Conservation (phyloP, 2,329 filamentous ascomycete genomes). For the Ophiostoma sp. region DNA sequence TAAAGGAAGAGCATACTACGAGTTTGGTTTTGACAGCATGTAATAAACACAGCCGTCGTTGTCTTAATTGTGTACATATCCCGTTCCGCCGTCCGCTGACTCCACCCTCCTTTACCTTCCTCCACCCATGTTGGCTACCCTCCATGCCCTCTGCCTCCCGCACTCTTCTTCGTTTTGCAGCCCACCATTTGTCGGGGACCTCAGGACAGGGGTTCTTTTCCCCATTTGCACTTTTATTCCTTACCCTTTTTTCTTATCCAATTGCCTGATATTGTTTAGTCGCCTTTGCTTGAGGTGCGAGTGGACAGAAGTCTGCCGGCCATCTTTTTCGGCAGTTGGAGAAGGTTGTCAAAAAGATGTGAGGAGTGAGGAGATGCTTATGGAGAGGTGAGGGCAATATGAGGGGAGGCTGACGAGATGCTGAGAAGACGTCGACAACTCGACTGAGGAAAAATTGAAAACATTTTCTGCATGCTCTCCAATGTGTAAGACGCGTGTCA, state of each 20-base stretch:
- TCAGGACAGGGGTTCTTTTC: not conserved
- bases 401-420: no score
- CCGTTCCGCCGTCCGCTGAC: not conserved
- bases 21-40: no score
- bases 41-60: not conserved
- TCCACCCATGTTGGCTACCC: not conserved
- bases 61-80: constrained; percentile 6
- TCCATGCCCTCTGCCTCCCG: not conserved
- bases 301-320: not conserved
- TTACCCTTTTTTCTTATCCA: not conserved
- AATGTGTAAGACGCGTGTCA: constrained; percentile 17
- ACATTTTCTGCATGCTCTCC: not conserved
- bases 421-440: not conserved
- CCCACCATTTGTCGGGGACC: not conserved
- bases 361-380: not conserved
- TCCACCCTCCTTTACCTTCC: not conserved
- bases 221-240: not conserved
- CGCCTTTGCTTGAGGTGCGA: not conserved
- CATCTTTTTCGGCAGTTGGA: constrained; percentile 14
- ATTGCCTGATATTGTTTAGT: not conserved
- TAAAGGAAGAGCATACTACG: no score
- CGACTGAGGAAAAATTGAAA: not conserved
- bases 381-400: not conserved
- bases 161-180: not conserved
- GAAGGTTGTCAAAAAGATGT: not conserved